Evolutionary conservation across 768 basidiomycete genomes (phyloP), one percentile per base, ranked within the genome.

Genomic region (Agrocybe praecox): DNA sequence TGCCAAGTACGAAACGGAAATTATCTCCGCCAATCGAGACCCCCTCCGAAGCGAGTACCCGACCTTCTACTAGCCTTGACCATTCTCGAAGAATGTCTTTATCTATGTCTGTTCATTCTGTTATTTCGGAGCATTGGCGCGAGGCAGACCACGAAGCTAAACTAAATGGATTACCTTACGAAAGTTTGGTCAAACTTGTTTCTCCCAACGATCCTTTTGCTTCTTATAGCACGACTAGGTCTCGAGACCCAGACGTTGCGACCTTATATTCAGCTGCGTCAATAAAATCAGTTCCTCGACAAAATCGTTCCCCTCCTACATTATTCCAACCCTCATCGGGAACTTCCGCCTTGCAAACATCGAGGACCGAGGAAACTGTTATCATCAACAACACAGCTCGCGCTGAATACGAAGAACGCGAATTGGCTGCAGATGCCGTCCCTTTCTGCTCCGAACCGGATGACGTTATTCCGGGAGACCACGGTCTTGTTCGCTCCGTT

Each of bases 231-330:
- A 56, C 66, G 10, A 69, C 75, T 12, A 74, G 80, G 32, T 74
- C 76, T 12, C 79, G 80, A 18, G 92, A 94, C 69, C 79, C 88
- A 0, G 93, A 95, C 50, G 88, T 92, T 10, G 89, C 91, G 17
- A 93, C 92, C 3, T 76, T 94, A 6, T 94, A 94, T 69, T 90
- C 90, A n/a, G 90, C 90, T 0, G 90, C 90, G 6, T 91, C 89
- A 1, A 77, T 94, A 21, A 83, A 86, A 73, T 89, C 88, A 23
- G 80, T 92, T 56, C 62, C 71, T 22, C 65, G 66, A 49, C 70
- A 67, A 61, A 52, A 60, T 33, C 55, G 61, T 40, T 66, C 67
- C 53, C 59, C 62, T 34, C 71, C 61, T 67, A 69, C 65, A 57
- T 64, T 32, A 56, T 72, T 54, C 69, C 62, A 45, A 59, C 55